A percentile compares a stretch with the other conserved stretches of the same genome.
phyloP scores from a whole-genome alignment of 2,329 filamentous ascomycete species.

The Xylaria sp. region DNA sequence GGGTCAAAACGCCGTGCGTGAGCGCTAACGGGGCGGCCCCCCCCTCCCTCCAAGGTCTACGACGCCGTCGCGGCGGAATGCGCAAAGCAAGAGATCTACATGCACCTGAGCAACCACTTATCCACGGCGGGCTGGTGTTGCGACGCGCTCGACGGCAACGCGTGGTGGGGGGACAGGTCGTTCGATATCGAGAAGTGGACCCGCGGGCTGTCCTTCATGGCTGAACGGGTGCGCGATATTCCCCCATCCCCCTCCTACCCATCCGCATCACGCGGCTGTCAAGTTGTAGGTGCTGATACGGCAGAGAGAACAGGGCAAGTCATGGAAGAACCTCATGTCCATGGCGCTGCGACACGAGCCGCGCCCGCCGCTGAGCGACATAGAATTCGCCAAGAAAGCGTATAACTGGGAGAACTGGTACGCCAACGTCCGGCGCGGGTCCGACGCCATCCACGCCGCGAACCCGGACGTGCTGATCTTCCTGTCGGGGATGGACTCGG shows the following conservation, averaged over 20 bases:
- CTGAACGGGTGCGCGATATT: conserved; percentile 44
- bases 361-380: conserved; percentile 44
- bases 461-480: conserved; percentile 58
- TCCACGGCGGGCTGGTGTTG: conserved; percentile 63
- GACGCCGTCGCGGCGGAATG: conserved; percentile 64
- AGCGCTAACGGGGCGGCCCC: neutral
- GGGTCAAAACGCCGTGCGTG: too few species aligned
- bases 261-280: too few species aligned
- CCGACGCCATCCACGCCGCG: conserved; percentile 52
- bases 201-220: conserved; percentile 62
- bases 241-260: neutral
- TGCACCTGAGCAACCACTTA: conserved; percentile 65
- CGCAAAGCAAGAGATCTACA: conserved; percentile 56
- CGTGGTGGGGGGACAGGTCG: conserved; percentile 63
- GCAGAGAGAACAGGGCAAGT: conserved; percentile 43
- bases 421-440: conserved; percentile 50
- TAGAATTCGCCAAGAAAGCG: conserved; percentile 30
- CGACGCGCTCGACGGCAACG: conserved; percentile 55
- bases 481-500: conserved; percentile 59
- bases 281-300: conserved; percentile 2
- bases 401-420: conserved; percentile 64
- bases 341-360: conserved; percentile 58
- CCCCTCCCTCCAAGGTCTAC: conserved; percentile 46
- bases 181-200: conserved; percentile 64
- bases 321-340: conserved; percentile 51